These are phyloP conservation scores for Aspergillus costaricaensis DNA, from an alignment of 2,329 filamentous ascomycete genomes.

Conservation along the genomic window DNA sequence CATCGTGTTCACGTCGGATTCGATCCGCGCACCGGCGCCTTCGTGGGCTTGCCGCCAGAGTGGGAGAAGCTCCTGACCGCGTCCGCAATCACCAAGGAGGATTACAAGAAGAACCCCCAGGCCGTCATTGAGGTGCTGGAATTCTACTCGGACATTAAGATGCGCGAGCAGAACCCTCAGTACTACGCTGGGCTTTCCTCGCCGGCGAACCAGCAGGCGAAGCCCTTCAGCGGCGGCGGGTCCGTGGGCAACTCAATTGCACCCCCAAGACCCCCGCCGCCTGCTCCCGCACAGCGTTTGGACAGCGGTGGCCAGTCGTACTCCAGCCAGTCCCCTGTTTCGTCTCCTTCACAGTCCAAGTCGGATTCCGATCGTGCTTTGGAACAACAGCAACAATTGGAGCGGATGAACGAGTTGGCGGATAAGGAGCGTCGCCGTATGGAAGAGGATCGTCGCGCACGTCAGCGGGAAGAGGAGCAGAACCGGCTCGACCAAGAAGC, in stretches of 20 bases:
- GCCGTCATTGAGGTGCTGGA: conserved; percentile 68
- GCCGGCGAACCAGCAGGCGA: conserved; percentile 57
- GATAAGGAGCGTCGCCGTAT: conserved; percentile 52
- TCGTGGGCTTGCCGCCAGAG: conserved; percentile 89
- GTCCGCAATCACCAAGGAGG: conserved; percentile 96
- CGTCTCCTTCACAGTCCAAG: conserved; percentile 46
- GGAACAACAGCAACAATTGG: conserved; percentile 46
- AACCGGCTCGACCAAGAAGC: conserved; percentile 76
- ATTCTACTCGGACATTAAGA: conserved; percentile 70
- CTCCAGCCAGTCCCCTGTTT: conserved; percentile 36
- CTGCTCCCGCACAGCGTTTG: conserved; percentile 48
- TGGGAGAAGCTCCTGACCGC: conserved; percentile 97
- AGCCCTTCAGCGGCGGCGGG: conserved; percentile 55
- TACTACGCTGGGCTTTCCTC: conserved; percentile 63
- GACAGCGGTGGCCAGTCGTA: conserved; percentile 45
- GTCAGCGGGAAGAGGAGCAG: conserved; percentile 57
- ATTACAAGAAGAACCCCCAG: conserved; percentile 95
- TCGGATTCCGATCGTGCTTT: conserved; percentile 59
- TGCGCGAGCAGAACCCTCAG: conserved; percentile 63
- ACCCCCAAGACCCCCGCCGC: conserved; percentile 68
- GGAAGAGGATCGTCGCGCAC: conserved; percentile 56
- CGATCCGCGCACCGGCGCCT: conserved; percentile 90
- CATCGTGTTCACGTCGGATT: conserved; percentile 98
- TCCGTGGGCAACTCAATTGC: conserved; percentile 62
- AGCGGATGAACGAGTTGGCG: conserved; percentile 60